phyloP scores from a whole-genome alignment of 306 rosid genomes.

The Vachellia pachyceras region DNA sequence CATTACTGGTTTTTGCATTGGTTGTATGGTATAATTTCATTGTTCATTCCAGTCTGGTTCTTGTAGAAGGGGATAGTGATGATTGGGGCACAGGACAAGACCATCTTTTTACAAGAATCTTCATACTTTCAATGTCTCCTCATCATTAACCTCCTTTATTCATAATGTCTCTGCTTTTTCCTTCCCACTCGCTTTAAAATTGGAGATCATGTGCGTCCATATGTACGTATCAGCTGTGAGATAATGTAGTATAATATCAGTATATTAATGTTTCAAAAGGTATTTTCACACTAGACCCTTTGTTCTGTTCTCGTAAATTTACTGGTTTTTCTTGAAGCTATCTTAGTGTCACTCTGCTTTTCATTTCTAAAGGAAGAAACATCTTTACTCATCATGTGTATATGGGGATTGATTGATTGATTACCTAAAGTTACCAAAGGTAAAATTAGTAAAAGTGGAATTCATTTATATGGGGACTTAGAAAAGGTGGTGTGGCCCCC shows the following conservation, averaged over 20 bases:
- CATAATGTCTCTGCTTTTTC: constrained; percentile 56
- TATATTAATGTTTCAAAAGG: constrained; percentile 43
- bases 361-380: neutral
- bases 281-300: constrained; percentile 43
- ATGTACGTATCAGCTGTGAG: neutral
- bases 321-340: constrained; percentile 1
- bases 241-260: constrained; percentile 27
- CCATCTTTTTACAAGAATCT: constrained; percentile 89
- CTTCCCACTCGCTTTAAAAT: constrained; percentile 62
- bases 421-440: constrained; percentile 1
- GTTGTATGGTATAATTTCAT: constrained; percentile 61
- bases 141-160: constrained; percentile 63
- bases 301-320: no score
- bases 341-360: neutral
- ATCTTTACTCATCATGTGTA: neutral
- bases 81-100: constrained; percentile 79
- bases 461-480: neutral
- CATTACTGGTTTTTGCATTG: neutral
- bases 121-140: constrained; percentile 69
- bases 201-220: constrained; percentile 33
- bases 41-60: constrained; percentile 66
- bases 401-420: neutral
- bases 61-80: constrained; percentile 69
- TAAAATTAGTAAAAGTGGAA: neutral
- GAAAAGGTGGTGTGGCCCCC: neutral